Base-by-base conservation (phyloP, 192 early-diverging fungal species). In the Neocallimastix lanati region DNA sequence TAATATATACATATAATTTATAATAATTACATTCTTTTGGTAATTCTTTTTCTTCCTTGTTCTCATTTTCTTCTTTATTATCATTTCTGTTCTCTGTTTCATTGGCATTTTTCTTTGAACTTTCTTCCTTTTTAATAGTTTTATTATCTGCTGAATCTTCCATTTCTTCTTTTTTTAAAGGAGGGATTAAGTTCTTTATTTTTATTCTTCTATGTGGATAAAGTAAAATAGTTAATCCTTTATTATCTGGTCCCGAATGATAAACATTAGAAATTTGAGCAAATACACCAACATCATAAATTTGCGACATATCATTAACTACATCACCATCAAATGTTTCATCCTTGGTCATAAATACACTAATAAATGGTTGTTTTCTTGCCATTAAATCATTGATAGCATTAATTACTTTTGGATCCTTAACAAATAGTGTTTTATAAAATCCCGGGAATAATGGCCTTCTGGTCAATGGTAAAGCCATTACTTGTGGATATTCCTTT, bases 341-440 rank as follows among this genome's bases (percentile, higher is more conserved):
- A 83, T 97, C 92, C 82, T 95, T 96, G 13, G 96, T 84, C 82
- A 99, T 86, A 83, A 98, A 96, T 18, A 97, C 95, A 21, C 94
- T 96, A 7, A 99, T 91, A 82, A 97, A 99, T n/a, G 97, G 96
- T 85, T 98, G 94, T 11, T 94, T 91, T 30, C 95, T 91, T 82
- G 95, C 92, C 78, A 96, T 88, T 28, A 99, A 84, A 80, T 94
- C 92, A 82, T 97, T 93, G 77, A 99, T 93, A 4, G 97, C 95
- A 30, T 91, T 90, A 76, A 93, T 96, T 4, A 96, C 96, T 76
- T 93, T 86, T 1, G 96, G 96, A 82, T 98, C 94, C 84, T 96
- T 96, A 79, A 99, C 95, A 29, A 96, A 95, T 29, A 99, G 92
- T 12, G 96, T 94, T 86, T 99, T 99, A 88, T 97, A 99, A 83